These are phyloP conservation scores for Russula vinacea DNA, from an alignment of 768 basidiomycete genomes.

Conservation along the genomic window DNA sequence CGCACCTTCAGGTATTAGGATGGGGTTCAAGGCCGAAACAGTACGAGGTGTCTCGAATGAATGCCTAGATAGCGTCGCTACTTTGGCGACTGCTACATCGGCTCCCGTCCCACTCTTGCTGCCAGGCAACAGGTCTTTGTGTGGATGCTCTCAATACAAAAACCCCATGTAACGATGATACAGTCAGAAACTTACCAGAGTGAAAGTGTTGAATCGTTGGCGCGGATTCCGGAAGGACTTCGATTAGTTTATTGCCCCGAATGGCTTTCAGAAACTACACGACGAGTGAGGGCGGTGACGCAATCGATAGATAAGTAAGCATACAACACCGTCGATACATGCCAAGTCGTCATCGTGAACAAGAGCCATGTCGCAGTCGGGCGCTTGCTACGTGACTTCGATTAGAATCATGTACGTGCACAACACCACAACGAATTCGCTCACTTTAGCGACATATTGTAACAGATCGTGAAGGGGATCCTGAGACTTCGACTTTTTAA, in stretches of 20 bases:
- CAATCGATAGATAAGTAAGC: neutral
- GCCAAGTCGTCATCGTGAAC: neutral
- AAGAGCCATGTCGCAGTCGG: neutral
- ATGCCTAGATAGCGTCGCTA: neutral
- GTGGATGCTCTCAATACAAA: neutral
- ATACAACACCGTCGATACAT: neutral
- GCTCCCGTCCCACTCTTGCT: neutral
- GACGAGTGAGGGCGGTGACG: neutral
- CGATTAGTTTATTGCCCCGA: neutral
- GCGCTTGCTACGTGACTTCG: neutral
- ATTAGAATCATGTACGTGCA: neutral
- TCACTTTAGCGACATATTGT: neutral
- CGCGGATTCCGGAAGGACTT: neutral
- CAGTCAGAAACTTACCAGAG: neutral
- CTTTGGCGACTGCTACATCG: neutral
- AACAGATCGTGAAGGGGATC: neutral
- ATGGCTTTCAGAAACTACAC: neutral
- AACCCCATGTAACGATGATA: neutral
- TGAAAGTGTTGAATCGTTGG: neutral
- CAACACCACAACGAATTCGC: neutral
- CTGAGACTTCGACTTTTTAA: neutral
- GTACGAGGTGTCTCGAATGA: neutral
- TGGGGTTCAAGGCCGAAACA: neutral
- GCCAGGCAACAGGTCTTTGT: neutral
- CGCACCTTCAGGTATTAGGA: conserved; percentile 27